Evolutionary conservation across 225 moss, liverwort and hornwort species (phyloP).

Genomic region (Lunularia cruciata): DNA sequence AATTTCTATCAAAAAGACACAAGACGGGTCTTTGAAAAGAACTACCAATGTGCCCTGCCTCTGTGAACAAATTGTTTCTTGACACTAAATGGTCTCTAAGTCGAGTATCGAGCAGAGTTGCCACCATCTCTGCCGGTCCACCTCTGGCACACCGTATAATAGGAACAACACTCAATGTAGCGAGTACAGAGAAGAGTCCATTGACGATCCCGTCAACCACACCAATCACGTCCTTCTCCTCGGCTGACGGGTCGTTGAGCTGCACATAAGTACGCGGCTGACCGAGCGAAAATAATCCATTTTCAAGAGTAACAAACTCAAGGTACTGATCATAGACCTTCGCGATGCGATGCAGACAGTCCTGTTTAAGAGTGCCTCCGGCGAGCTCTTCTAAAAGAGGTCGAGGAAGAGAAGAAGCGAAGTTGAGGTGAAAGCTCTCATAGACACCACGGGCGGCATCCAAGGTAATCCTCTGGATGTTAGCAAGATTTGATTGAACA

Average conservation of each 20-base stretch:
- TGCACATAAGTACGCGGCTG: constrained; percentile 86
- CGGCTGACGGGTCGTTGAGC: constrained; percentile 87
- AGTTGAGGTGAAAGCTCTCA: constrained; percentile 86
- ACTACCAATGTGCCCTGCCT: constrained; percentile 90
- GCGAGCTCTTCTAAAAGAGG: constrained; percentile 85
- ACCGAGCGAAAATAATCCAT: constrained; percentile 80
- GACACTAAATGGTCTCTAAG: constrained; percentile 90
- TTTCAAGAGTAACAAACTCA: constrained; percentile 89
- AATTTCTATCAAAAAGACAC: constrained; percentile 92
- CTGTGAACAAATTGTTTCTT: constrained; percentile 93
- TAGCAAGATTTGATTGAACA: constrained; percentile 61
- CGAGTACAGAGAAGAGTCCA: constrained; percentile 86
- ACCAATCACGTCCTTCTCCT: constrained; percentile 78
- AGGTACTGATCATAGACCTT: constrained; percentile 97
- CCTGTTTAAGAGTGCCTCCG: constrained; percentile 70
- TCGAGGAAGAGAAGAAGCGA: constrained; percentile 86
- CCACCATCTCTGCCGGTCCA: constrained; percentile 97
- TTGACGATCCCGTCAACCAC: constrained; percentile 84
- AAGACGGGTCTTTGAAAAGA: constrained; percentile 92
- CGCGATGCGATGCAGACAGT: constrained; percentile 84
- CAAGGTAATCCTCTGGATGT: constrained; percentile 78
- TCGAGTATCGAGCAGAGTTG: constrained; percentile 75
- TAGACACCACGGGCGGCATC: constrained; percentile 89
- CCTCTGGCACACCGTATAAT: constrained; percentile 92
- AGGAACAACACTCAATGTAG: constrained; percentile 90